A percentile compares a stretch with the other conserved stretches of the same genome.
phyloP scores from a whole-genome alignment of 2,329 filamentous ascomycete species.

The Arthrobotrys sphaeroides region DNA sequence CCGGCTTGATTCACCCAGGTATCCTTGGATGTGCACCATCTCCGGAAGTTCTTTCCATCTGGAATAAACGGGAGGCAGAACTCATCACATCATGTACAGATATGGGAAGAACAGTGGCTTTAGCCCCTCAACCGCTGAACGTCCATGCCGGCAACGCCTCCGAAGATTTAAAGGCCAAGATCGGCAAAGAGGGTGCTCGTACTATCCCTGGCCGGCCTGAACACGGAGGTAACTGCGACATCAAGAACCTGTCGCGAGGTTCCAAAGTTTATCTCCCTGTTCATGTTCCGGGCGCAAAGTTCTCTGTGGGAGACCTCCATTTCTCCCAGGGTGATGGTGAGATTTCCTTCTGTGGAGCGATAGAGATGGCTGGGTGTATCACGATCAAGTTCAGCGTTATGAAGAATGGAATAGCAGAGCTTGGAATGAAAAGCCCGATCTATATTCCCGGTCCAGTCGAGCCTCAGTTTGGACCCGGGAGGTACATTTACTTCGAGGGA shows the following conservation, averaged over 20 bases:
- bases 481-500: constrained; percentile 86
- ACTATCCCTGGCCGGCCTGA: constrained; percentile 87
- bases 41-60: constrained; percentile 76
- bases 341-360: constrained; percentile 87
- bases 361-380: constrained; percentile 92
- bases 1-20: constrained; percentile 88
- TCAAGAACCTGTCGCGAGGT: constrained; percentile 83
- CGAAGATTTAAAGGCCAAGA: constrained; percentile 69
- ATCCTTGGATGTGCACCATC: constrained; percentile 91
- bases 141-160: constrained; percentile 76
- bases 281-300: constrained; percentile 86
- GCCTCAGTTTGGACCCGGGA: constrained; percentile 82
- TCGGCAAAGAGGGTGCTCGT: constrained; percentile 80
- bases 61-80: constrained; percentile 84
- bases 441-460: constrained; percentile 88
- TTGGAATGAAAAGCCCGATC: constrained; percentile 83
- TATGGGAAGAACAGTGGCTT: constrained; percentile 76
- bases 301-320: constrained; percentile 87
- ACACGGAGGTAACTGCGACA: constrained; percentile 90
- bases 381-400: constrained; percentile 90
- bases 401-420: constrained; percentile 77
- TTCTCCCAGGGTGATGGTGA: constrained; percentile 89
- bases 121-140: constrained; percentile 76
- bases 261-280: constrained; percentile 87
- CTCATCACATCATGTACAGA: constrained; percentile 75